A percentile compares a stretch with the other conserved stretches of the same genome.
Evolutionary conservation across 1,284 basidiomycete genomes (phyloP).

Genomic region (Trametes polyzona): DNA sequence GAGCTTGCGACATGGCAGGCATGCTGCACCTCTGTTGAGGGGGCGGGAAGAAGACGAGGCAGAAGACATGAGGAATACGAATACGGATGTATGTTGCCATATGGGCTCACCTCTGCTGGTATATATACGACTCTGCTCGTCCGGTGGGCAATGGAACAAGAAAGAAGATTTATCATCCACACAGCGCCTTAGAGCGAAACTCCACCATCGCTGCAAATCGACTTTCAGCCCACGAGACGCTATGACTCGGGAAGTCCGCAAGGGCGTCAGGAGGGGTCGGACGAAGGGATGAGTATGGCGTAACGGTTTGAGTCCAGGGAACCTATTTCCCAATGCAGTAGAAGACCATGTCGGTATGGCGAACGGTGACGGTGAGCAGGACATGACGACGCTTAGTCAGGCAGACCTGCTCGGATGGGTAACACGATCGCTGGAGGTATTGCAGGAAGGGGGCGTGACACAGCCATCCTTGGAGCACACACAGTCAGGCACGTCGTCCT

Average conservation of each 20-base stretch:
- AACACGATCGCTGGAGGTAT: neutral
- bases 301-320: neutral
- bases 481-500: neutral
- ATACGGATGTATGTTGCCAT: neutral
- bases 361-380: neutral
- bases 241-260: constrained; percentile 3
- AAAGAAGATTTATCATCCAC: constrained; percentile 21
- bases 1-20: constrained; percentile 25
- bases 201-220: neutral
- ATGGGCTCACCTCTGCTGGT: neutral
- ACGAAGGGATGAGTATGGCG: neutral
- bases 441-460: neutral
- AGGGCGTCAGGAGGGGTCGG: constrained; percentile 2
- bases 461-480: neutral
- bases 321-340: neutral
- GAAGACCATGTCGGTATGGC: neutral
- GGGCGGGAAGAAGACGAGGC: constrained; percentile 9
- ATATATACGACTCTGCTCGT: constrained; percentile 14
- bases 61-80: constrained; percentile 8
- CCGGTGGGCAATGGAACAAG: neutral
- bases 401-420: neutral
- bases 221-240: constrained; percentile 13
- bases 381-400: constrained; percentile 1
- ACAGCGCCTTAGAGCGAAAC: neutral
- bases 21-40: constrained; percentile 23